phyloP scores from a whole-genome alignment of 495 filamentous ascomycete genomes.

The Podospora pseudopauciseta region DNA sequence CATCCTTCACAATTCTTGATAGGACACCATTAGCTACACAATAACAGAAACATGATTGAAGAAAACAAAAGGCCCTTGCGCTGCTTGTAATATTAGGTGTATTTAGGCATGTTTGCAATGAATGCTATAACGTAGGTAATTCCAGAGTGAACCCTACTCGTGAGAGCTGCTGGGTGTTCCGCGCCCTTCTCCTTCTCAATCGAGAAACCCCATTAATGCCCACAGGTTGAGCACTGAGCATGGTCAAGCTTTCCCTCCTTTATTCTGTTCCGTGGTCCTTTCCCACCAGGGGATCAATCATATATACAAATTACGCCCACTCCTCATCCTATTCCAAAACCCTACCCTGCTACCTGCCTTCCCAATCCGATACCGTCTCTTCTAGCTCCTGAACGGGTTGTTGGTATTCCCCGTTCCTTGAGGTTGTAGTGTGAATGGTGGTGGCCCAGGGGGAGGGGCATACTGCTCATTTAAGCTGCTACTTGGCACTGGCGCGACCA shows the following conservation, averaged over 20 bases:
- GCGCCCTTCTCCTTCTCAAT: neutral
- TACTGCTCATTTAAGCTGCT: slow-evolving; percentile 16
- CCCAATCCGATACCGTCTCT: neutral
- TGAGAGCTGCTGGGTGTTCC: neutral
- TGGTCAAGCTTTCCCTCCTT: neutral
- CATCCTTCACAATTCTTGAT: neutral
- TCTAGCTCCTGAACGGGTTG: slow-evolving; percentile 27
- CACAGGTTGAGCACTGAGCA: too few species aligned
- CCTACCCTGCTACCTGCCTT: neutral
- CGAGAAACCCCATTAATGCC: neutral
- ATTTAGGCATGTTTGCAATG: neutral
- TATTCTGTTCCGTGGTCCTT: neutral
- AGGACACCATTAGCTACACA: neutral
- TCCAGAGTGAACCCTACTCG: neutral
- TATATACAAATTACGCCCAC: neutral
- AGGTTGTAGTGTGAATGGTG: slow-evolving; percentile 23
- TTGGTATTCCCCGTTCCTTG: slow-evolving; percentile 23
- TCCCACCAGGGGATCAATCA: slow-evolving; percentile 1
- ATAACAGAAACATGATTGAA: neutral
- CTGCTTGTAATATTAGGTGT: neutral
- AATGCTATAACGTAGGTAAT: neutral
- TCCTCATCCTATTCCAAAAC: neutral
- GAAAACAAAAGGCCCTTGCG: neutral
- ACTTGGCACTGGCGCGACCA: slow-evolving; percentile 17
- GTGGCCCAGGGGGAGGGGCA: slow-evolving; percentile 31